These are phyloP conservation scores for Oxytropis ochrocephala DNA, from an alignment of 306 rosid genomes.

Conservation along the genomic window DNA sequence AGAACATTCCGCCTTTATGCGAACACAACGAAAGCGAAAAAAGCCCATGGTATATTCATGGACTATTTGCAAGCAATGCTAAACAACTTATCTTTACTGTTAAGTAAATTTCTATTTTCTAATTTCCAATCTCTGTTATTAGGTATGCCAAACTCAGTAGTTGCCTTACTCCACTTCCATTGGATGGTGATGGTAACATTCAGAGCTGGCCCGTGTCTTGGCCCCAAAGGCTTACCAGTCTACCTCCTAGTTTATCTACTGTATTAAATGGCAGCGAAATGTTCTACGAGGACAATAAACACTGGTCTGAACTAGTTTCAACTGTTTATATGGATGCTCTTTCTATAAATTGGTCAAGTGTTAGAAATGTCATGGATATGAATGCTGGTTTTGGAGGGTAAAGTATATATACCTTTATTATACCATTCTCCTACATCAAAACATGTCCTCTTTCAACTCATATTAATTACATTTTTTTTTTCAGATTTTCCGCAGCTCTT, in stretches of 20 bases:
- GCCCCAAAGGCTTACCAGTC: slow-evolving; percentile 75
- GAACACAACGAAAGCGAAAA: slow-evolving; percentile 41
- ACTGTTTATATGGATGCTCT: slow-evolving; percentile 46
- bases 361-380: slow-evolving; percentile 92
- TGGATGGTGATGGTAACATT: slow-evolving; percentile 40
- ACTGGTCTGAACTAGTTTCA: slow-evolving; percentile 64
- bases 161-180: slow-evolving; percentile 65
- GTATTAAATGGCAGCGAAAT: slow-evolving; percentile 33
- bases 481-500: slow-evolving; percentile 88
- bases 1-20: slow-evolving; percentile 61
- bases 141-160: slow-evolving; percentile 63
- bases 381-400: slow-evolving; percentile 99
- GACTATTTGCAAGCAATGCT: too few relatives aligned
- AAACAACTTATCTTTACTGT: too few relatives aligned
- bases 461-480: not conserved
- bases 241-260: slow-evolving; percentile 53
- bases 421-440: not conserved
- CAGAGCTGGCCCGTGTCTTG: slow-evolving; percentile 78
- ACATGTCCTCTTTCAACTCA: slow-evolving; percentile 15
- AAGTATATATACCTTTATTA: not conserved
- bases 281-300: slow-evolving; percentile 56
- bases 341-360: slow-evolving; percentile 60
- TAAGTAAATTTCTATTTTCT: too few relatives aligned
- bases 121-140: too few relatives aligned
- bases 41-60: slow-evolving; percentile 63